Evolutionary conservation across 768 basidiomycete genomes (phyloP), one percentile per base, ranked within the genome.

Genomic region (Boletales sp.): DNA sequence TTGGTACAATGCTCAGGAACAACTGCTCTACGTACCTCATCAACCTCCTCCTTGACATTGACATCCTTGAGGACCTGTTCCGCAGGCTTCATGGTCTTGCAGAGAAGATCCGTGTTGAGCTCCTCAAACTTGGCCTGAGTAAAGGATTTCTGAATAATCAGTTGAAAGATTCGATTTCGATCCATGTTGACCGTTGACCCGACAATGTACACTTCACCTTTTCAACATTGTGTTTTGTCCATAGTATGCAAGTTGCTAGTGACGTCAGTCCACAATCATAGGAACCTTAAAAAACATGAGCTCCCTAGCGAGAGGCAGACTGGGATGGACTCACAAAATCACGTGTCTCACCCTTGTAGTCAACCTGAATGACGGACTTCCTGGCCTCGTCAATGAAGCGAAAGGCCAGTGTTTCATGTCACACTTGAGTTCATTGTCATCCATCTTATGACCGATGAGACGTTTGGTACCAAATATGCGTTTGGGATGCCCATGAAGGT

Each of bases 111-210:
- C 77, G 97, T 87, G 83, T 95, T 97, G 58, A 97, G 80, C 71
- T 98, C 94, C 71, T 98, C 95, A 67, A 99, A 98, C 74, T 97
- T 98, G 76, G 95, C 95, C 47, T 95, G 85, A 46, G 95, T 98
- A n/a, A 30, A 98, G 82, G 8, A 90, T 91, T 80, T 97, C 95
- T 31, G 93, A 90, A 64, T 97, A 92, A 77, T 99, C 95, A 61
- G 95, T 94, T 94, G 72, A 98, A 97, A 29, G 83, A 82, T 72
- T 99, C 95, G 54, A 99, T 95, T 69, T 99, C 95, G 57, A 99
- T 79, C 54, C 86, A 84, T 40, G 89, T 90, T 62, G 80, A 84
- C 74, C 94, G 92, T 70, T 97, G 94, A 58, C 77, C 84, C 36
- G 89, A 90, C 53, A 97, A 72, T 36, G 94, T 94, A n/a, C 93